Conservation (phyloP, 176 grass and related monocot genomes). For the Paspalum vaginatum region DNA sequence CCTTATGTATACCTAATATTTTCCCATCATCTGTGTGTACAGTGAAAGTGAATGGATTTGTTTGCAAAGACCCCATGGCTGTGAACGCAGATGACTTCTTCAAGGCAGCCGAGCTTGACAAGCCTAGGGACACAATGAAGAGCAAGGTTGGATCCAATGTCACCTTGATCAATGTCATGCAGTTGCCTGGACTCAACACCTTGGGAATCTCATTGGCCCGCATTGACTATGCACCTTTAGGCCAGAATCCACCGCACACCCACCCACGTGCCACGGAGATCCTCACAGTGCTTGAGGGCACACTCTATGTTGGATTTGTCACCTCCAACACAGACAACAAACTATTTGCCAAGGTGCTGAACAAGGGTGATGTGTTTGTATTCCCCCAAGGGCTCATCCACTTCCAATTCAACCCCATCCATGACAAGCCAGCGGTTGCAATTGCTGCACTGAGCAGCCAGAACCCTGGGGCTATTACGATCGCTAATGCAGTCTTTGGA, state of each 20-base stretch:
- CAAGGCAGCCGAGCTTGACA: constrained; percentile 3
- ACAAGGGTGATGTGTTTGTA: constrained; percentile 53
- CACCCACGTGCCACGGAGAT: constrained; percentile 46
- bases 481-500: constrained; percentile 44
- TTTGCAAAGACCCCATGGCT: constrained; percentile 25
- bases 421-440: constrained; percentile 18
- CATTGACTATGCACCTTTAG: constrained; percentile 13
- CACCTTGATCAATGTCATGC: constrained; percentile 21
- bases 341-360: constrained; percentile 48
- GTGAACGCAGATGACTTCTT: constrained; percentile 36
- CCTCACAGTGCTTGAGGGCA: constrained; percentile 16
- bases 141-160: constrained; percentile 30
- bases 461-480: constrained; percentile 41
- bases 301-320: constrained; percentile 48
- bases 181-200: constrained; percentile 26
- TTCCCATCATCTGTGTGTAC: background rate
- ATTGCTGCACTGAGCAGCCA: constrained; percentile 33
- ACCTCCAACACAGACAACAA: constrained; percentile 38
- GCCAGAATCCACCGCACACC: constrained; percentile 26
- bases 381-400: constrained; percentile 38
- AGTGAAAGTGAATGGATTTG: constrained; percentile 39
- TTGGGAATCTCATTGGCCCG: background rate
- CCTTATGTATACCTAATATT: background rate
- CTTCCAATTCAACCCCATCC: constrained; percentile 41
- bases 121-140: constrained; percentile 7